Conservation (phyloP, 495 filamentous ascomycete genomes). For the Cladorrhinum samala region DNA sequence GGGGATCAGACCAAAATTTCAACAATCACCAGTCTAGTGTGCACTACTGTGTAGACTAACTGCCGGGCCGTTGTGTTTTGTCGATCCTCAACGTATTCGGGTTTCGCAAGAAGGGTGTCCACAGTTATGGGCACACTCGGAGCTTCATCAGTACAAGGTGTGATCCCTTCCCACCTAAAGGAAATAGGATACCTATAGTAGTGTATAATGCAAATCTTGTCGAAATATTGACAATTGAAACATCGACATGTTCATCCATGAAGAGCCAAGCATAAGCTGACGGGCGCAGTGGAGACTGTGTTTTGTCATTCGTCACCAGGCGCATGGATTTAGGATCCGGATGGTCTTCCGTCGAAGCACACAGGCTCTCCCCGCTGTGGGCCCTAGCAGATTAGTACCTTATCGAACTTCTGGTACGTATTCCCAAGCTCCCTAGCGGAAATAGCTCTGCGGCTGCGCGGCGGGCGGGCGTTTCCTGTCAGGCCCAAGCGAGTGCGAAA, state of each 20-base stretch:
- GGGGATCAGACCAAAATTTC: too few relatives aligned
- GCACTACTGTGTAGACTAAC: not conserved
- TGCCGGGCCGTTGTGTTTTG: conserved; percentile 4
- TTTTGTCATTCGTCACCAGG: not conserved
- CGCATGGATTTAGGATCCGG: not conserved
- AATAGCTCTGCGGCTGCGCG: not conserved
- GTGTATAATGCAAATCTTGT: too few relatives aligned
- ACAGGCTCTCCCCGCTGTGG: not conserved
- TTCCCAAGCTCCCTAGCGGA: too few relatives aligned
- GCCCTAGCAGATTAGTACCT: too few relatives aligned
- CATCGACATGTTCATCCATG: too few relatives aligned
- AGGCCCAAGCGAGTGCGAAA: not conserved
- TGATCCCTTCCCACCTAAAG: not conserved
- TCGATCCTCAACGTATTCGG: conserved; percentile 3
- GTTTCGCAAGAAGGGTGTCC: too few relatives aligned
- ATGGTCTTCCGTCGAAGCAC: not conserved
- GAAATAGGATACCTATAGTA: not conserved
- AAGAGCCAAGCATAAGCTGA: too few relatives aligned
- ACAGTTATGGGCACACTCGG: too few relatives aligned
- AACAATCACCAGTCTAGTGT: not conserved
- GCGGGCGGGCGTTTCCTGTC: not conserved
- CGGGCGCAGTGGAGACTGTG: too few relatives aligned
- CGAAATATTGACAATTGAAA: too few relatives aligned
- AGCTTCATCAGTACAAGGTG: not conserved
- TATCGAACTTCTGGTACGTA: too few relatives aligned